Conservation (phyloP, 495 filamentous ascomycete genomes). For the Xylaria sp. region DNA sequence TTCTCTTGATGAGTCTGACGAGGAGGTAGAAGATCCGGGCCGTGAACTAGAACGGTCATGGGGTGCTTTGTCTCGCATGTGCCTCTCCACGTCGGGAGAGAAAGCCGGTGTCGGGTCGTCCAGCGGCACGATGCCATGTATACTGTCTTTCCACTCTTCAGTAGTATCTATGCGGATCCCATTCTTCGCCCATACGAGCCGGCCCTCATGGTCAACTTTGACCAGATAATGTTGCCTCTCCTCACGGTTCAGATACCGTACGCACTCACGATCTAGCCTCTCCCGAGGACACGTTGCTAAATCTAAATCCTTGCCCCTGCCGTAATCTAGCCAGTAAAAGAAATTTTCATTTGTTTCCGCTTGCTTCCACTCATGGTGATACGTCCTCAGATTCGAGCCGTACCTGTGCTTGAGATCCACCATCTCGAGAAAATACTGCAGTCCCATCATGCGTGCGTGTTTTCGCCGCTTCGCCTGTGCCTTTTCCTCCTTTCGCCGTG, state of each 20-base stretch:
- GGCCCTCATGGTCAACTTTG: conserved; percentile 68
- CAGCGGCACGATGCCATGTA: conserved; percentile 74
- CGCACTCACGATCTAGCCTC: conserved; percentile 69
- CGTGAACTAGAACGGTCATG: conserved; percentile 24
- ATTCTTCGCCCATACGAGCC: conserved; percentile 83
- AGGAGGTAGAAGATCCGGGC: conserved; percentile 19
- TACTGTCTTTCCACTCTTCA: conserved; percentile 76
- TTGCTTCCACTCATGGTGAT: conserved; percentile 85
- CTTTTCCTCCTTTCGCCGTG: conserved; percentile 49
- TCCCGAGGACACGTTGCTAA: conserved; percentile 68
- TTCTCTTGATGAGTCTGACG: conserved; percentile 27
- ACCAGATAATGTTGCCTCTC: conserved; percentile 78
- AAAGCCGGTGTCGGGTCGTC: conserved; percentile 67
- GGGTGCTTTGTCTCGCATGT: conserved; percentile 32
- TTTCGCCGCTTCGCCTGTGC: conserved; percentile 56
- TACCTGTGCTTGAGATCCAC: conserved; percentile 90
- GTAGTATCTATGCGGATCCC: conserved; percentile 76
- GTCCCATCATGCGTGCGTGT: conserved; percentile 78
- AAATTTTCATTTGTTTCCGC: conserved; percentile 82
- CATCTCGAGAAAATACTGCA: conserved; percentile 94
- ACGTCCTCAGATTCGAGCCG: conserved; percentile 81
- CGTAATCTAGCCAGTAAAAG: conserved; percentile 95
- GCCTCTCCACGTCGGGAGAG: conserved; percentile 35
- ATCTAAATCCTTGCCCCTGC: conserved; percentile 68
- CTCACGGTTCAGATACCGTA: conserved; percentile 75